These are phyloP conservation scores for Psilocybe sp. DNA, from an alignment of 768 basidiomycete species.

Conservation along the genomic window DNA sequence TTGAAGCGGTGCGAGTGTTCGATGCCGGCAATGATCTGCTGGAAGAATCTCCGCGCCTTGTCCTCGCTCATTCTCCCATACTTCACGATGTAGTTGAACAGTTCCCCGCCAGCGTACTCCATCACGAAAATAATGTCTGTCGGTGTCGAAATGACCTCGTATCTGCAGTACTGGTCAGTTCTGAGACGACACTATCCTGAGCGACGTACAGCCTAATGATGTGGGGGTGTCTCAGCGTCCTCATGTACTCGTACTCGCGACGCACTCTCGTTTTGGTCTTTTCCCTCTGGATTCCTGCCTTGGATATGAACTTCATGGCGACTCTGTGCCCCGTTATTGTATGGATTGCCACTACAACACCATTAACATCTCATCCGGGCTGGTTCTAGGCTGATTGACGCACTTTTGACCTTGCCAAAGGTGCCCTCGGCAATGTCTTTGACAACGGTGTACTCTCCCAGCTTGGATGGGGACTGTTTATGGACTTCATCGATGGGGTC, in stretches of 20 bases:
- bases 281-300: constrained; percentile 87
- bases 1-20: constrained; percentile 96
- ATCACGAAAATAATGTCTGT: constrained; percentile 98
- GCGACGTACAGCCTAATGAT: constrained; percentile 90
- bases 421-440: constrained; percentile 93
- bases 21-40: constrained; percentile 96
- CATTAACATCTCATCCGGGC: constrained; percentile 5
- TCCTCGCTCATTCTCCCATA: constrained; percentile 88
- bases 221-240: constrained; percentile 89
- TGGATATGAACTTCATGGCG: constrained; percentile 97
- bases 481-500: constrained; percentile 30
- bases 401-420: constrained; percentile 99
- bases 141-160: constrained; percentile 88
- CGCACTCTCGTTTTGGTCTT: constrained; percentile 91
- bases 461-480: constrained; percentile 53
- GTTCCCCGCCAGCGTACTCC: constrained; percentile 93
- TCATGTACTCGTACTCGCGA: constrained; percentile 96
- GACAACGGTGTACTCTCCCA: constrained; percentile 89
- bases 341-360: constrained; percentile 79
- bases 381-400: constrained; percentile 32
- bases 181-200: neutral
- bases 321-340: constrained; percentile 93
- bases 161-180: constrained; percentile 37
- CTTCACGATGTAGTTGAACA: constrained; percentile 98
- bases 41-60: constrained; percentile 92